These are phyloP conservation scores for Orychophragmus violaceus DNA, from an alignment of 345 rosid genomes.

Conservation along the genomic window DNA sequence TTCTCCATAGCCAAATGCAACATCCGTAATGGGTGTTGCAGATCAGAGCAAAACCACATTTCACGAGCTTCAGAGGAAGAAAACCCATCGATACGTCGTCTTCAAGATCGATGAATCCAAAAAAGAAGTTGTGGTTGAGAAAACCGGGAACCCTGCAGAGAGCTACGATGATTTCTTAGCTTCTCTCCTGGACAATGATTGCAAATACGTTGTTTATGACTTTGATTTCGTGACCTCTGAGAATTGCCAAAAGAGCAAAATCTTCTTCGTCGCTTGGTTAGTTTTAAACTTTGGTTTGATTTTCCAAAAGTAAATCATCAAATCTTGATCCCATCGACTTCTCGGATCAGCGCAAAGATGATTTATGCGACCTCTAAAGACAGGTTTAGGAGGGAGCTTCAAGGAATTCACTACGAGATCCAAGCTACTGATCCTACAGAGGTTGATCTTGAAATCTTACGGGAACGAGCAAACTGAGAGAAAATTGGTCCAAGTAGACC, in stretches of 20 bases:
- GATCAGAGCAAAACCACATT: slow-evolving; percentile 55
- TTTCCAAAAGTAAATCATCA: too few species aligned
- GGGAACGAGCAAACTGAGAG: slow-evolving; percentile 33
- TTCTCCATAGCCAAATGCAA: slow-evolving; percentile 55
- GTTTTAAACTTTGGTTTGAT: too few species aligned
- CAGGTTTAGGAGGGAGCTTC: slow-evolving; percentile 59
- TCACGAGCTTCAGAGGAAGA: slow-evolving; percentile 66
- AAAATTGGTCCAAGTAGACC: too few species aligned
- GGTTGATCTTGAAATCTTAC: slow-evolving; percentile 61
- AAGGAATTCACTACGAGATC: slow-evolving; percentile 67
- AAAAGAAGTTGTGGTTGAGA: slow-evolving; percentile 59
- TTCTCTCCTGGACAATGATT: slow-evolving; percentile 62
- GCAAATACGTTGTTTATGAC: slow-evolving; percentile 72
- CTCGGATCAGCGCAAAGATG: slow-evolving; percentile 68
- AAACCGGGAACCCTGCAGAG: slow-evolving; percentile 58
- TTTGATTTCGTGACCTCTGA: slow-evolving; percentile 67
- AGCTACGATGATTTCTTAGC: slow-evolving; percentile 63
- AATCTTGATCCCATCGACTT: too few species aligned
- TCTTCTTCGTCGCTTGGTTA: slow-evolving; percentile 76
- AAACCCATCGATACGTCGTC: slow-evolving; percentile 56
- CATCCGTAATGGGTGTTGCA: slow-evolving; percentile 75
- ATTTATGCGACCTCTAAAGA: slow-evolving; percentile 74
- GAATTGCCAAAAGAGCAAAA: slow-evolving; percentile 79
- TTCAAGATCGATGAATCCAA: slow-evolving; percentile 63
- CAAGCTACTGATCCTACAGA: slow-evolving; percentile 83